A percentile compares a stretch with the other conserved stretches of the same genome.
Conservation (phyloP, 148 eudicot genomes). For the Rhododendron molle region DNA sequence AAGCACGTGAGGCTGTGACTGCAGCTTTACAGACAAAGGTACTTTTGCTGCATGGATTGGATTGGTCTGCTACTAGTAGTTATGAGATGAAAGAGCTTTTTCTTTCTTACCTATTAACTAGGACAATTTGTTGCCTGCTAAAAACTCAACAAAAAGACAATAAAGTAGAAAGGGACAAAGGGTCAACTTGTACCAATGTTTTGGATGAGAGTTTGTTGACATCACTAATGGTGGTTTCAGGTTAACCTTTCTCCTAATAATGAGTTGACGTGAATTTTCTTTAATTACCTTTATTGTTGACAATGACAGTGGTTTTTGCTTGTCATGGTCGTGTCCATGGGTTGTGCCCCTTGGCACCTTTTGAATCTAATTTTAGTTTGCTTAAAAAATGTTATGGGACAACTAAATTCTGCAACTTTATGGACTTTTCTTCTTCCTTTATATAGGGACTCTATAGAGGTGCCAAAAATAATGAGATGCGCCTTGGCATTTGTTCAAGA, state of each 20-base stretch:
- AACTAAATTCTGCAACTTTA: background rate
- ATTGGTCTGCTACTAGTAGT: background rate
- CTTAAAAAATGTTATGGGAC: background rate
- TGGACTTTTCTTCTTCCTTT: background rate
- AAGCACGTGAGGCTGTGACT: constrained; percentile 70
- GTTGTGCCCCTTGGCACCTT: background rate
- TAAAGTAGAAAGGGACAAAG: background rate
- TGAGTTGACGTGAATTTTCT: background rate
- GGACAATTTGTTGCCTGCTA: background rate
- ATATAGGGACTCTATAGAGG: constrained; percentile 86
- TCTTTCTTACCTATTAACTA: background rate
- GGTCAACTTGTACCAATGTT: background rate
- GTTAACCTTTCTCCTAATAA: background rate
- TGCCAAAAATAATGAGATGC: constrained; percentile 77
- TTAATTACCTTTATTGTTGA: background rate
- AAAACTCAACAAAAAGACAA: background rate
- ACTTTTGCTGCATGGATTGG: constrained; percentile 5
- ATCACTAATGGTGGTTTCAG: background rate
- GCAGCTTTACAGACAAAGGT: constrained; percentile 70
- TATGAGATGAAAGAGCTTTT: background rate
- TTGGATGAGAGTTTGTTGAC: background rate
- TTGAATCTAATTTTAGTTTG: background rate
- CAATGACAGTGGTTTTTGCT: background rate
- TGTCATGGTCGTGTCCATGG: background rate
- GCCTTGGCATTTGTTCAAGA: constrained; percentile 86